These are phyloP conservation scores for Coemansia sp. DNA, from an alignment of 192 early-diverging fungal species.

Conservation along the genomic window DNA sequence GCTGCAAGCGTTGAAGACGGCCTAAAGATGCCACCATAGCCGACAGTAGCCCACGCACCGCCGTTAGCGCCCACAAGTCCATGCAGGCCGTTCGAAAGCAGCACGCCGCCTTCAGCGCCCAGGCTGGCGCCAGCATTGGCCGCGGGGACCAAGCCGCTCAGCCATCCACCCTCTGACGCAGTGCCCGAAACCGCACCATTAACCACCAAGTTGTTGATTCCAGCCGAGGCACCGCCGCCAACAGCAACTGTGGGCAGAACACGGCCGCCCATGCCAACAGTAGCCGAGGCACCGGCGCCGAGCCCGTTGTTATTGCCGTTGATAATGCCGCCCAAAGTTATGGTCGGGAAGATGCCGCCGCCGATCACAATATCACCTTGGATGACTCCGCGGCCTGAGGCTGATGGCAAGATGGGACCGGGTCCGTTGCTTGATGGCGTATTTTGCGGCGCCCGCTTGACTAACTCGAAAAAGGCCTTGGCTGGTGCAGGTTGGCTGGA, in stretches of 20 bases:
- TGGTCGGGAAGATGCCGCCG: conserved; percentile 21
- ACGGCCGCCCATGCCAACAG: conserved; percentile 16
- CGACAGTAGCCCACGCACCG: conserved; percentile 22
- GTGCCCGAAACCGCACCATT: conserved; percentile 22
- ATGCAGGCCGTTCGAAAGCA: conserved; percentile 20
- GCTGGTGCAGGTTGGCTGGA: neutral
- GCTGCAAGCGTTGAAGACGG: conserved; percentile 26
- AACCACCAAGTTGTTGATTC: conserved; percentile 10
- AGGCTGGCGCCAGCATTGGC: conserved; percentile 15
- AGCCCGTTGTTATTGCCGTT: conserved; percentile 24
- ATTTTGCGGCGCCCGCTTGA: conserved; percentile 13
- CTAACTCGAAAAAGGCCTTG: conserved; percentile 7
- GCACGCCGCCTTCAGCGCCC: conserved; percentile 8
- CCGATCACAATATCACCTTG: conserved; percentile 21
- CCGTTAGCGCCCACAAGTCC: conserved; percentile 20
- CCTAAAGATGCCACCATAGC: conserved; percentile 29
- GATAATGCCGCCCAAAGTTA: conserved; percentile 24
- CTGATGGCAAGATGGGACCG: conserved; percentile 5
- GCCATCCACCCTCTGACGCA: conserved; percentile 19
- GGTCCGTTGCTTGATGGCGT: neutral
- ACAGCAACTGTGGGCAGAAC: conserved; percentile 15
- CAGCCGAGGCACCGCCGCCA: conserved; percentile 23
- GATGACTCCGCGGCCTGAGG: conserved; percentile 16
- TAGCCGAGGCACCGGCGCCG: conserved; percentile 28
- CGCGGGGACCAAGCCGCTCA: conserved; percentile 17